These are phyloP conservation scores for Plectosphaerella sp. DNA, from an alignment of 2,329 filamentous ascomycete species.

Conservation along the genomic window DNA sequence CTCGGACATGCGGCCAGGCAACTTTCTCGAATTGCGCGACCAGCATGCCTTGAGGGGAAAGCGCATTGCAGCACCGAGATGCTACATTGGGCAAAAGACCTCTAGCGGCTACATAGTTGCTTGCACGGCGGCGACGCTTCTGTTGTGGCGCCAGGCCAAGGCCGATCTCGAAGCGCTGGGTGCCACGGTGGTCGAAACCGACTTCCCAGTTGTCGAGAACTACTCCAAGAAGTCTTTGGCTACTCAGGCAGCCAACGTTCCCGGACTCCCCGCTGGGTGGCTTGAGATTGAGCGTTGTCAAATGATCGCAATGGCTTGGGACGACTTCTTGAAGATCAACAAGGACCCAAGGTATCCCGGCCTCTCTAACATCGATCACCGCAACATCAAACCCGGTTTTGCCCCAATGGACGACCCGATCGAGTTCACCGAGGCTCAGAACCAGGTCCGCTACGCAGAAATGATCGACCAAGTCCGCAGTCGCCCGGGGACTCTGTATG, in stretches of 20 bases:
- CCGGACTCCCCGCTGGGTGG: slow-evolving; percentile 23
- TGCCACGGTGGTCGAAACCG: slow-evolving; percentile 30
- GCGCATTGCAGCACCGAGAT: slow-evolving; percentile 42
- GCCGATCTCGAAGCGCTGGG: slow-evolving; percentile 32
- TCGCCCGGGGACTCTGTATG: background rate
- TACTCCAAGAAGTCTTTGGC: slow-evolving; percentile 3
- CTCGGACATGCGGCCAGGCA: slow-evolving; percentile 23
- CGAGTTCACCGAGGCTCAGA: slow-evolving; percentile 5
- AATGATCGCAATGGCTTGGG: slow-evolving; percentile 39
- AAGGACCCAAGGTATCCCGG: slow-evolving; percentile 29
- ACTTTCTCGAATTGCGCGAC: slow-evolving; percentile 24
- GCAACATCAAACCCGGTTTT: slow-evolving; percentile 18
- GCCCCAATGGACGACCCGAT: slow-evolving; percentile 6
- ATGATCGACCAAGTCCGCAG: slow-evolving; percentile 6
- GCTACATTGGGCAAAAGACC: slow-evolving; percentile 39
- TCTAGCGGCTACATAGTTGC: background rate
- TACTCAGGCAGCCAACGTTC: slow-evolving; percentile 6
- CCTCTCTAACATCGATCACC: slow-evolving; percentile 32
- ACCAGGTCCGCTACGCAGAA: slow-evolving; percentile 7
- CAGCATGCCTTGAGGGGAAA: slow-evolving; percentile 32
- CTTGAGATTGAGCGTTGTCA: slow-evolving; percentile 34
- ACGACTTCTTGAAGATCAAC: slow-evolving; percentile 42
- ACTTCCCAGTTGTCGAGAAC: slow-evolving; percentile 6
- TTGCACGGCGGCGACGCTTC: slow-evolving; percentile 10
- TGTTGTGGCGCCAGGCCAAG: slow-evolving; percentile 24